These are phyloP conservation scores for Ilyonectria sp. DNA, from an alignment of 2,329 filamentous ascomycete species.

Conservation along the genomic window DNA sequence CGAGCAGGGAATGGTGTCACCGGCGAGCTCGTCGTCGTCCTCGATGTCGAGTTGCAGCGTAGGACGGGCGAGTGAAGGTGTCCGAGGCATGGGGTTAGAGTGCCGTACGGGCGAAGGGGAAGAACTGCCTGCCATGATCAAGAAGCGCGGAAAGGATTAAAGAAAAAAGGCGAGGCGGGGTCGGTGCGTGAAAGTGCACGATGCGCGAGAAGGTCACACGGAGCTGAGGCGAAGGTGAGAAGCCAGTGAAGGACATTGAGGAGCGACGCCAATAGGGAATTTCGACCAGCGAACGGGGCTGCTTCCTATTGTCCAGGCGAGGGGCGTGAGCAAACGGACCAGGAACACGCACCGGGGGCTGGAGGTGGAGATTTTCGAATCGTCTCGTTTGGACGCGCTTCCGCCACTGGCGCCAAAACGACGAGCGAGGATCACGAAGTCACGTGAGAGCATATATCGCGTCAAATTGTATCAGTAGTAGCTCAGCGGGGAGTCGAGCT, in stretches of 20 bases:
- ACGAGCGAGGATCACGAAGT: conserved; percentile 43
- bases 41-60: conserved; percentile 51
- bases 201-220: conserved; percentile 28
- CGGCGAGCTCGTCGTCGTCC: conserved; percentile 62
- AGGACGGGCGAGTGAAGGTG: conserved; percentile 46
- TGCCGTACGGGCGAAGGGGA: conserved; percentile 53
- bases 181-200: conserved; percentile 30
- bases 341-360: conserved; percentile 21
- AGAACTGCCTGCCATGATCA: conserved; percentile 49
- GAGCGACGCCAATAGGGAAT: conserved; percentile 9
- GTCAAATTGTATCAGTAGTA: conserved; percentile 6
- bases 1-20: conserved; percentile 63
- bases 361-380: conserved; percentile 37
- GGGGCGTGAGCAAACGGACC: conserved; percentile 23
- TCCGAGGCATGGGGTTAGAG: conserved; percentile 48
- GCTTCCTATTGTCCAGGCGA: conserved; percentile 15
- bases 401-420: conserved; percentile 32
- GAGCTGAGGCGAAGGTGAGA: conserved; percentile 35
- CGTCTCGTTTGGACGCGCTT: conserved; percentile 35
- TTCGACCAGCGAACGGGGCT: conserved; percentile 16
- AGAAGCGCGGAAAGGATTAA: conserved; percentile 19
- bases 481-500: not conserved
- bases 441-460: conserved; percentile 39
- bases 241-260: conserved; percentile 9
- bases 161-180: conserved; percentile 25